Evolutionary conservation across 1,284 basidiomycete species (phyloP), one percentile per base, ranked within the genome.

Genomic region (Ceratobasidium sp.): DNA sequence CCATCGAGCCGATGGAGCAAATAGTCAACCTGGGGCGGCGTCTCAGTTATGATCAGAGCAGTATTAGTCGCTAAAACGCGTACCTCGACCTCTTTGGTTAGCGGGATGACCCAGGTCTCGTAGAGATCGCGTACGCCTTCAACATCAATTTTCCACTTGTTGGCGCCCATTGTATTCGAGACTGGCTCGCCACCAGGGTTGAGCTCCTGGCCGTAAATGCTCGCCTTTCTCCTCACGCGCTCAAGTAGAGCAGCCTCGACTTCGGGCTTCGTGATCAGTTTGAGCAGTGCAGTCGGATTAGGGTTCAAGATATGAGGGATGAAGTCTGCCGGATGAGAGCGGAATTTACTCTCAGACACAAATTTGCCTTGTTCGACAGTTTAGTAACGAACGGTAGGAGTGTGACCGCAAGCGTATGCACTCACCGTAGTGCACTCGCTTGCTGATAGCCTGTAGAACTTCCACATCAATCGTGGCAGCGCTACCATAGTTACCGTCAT

Each of bases 61-160:
- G 64, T 18, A 14, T 40, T 33, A 12, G 28, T n/a, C 16, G 23
- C 7, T 7, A 23, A 44, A 36, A 73, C 28, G 79, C 90, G 72
- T 78, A 96, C 96, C 91, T 99, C 97, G 62, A 99, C 95, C 78
- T 96, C 94, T 81, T 96, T 98, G 5, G 97, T 99, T 75, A 99
- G 80, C 5, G 97, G 97, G 73, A 99, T 99, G 76, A 99, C 95
- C 79, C 92, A 95, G 77, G 91, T 91, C 79, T 95, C 88, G 80
- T 99, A 99, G 76, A 99, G 82, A 77, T 92, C 88, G 21, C 98
- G 93, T 8, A 99, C 94, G 51, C 92, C 90, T 74, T 95, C 92
- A 0, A 96, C 90, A 77, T 98, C 95, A 76, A 99, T 93, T 83
- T 97, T 97, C 54, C 80, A 75, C 61, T 77, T 77, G 48, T 79